Conservation (phyloP, 345 rosid species). For the Erodium maritimum region DNA sequence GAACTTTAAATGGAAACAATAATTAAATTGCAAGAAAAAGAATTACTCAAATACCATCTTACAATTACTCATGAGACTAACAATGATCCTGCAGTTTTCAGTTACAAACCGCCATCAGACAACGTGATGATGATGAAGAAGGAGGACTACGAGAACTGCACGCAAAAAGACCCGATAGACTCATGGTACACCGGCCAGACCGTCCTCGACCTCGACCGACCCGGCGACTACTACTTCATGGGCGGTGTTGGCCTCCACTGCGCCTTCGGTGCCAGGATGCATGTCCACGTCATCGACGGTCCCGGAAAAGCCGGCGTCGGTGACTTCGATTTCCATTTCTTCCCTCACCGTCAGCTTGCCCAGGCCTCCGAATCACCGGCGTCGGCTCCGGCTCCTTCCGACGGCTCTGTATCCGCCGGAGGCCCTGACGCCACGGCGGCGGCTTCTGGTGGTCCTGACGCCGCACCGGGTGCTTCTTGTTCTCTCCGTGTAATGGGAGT, state of each 20-base stretch:
- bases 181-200: neutral
- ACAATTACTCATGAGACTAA: too few species aligned
- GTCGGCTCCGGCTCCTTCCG: too few species aligned
- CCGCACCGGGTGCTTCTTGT: too few species aligned
- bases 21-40: too few species aligned
- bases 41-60: too few species aligned
- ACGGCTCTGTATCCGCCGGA: too few species aligned
- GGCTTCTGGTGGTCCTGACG: too few species aligned
- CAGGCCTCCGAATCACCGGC: neutral
- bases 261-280: neutral
- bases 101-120: neutral
- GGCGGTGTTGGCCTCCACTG: neutral
- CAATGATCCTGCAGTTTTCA: neutral
- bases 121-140: neutral
- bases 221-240: neutral
- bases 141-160: neutral
- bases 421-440: too few species aligned
- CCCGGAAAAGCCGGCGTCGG: neutral
- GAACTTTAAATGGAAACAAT: too few species aligned
- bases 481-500: too few species aligned
- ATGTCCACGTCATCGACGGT: neutral
- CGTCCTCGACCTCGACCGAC: neutral
- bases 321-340: neutral
- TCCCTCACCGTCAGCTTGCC: neutral
- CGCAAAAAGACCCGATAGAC: neutral